Conservation (phyloP, 768 basidiomycete genomes). For the Tephrocybe sp. region DNA sequence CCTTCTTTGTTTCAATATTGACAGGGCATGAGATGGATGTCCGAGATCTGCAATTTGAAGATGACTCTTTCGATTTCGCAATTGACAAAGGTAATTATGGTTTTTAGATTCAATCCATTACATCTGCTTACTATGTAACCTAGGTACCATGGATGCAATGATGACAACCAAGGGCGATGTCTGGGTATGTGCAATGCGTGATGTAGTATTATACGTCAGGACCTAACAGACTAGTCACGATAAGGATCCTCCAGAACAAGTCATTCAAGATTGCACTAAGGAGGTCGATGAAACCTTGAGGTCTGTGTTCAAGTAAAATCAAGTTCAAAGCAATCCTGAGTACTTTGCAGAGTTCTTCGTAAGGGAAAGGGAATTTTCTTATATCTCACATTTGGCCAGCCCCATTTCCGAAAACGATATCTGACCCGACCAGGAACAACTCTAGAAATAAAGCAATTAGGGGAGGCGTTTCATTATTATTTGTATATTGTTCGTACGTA, state of each 20-base stretch:
- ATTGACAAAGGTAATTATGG: constrained; percentile 67
- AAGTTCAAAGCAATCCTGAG: background rate
- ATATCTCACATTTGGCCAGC: constrained; percentile 87
- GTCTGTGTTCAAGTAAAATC: constrained; percentile 27
- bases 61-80: constrained; percentile 68
- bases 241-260: constrained; percentile 68
- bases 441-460: constrained; percentile 67
- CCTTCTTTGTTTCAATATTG: background rate
- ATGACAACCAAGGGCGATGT: constrained; percentile 80
- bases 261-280: constrained; percentile 65
- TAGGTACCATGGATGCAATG: constrained; percentile 87
- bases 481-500: constrained; percentile 57
- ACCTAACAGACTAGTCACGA: constrained; percentile 21
- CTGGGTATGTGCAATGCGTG: constrained; percentile 50
- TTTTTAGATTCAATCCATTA: background rate
- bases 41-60: constrained; percentile 58
- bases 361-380: constrained; percentile 58
- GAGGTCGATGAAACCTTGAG: constrained; percentile 78
- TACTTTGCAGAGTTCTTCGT: constrained; percentile 54
- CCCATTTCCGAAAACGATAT: constrained; percentile 78
- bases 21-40: constrained; percentile 87
- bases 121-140: background rate
- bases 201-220: background rate
- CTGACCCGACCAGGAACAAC: constrained; percentile 53
- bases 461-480: constrained; percentile 84